Evolutionary conservation across 163 green algal species (phyloP).

Genomic region (Chlamydomonas reinhardtii): DNA sequence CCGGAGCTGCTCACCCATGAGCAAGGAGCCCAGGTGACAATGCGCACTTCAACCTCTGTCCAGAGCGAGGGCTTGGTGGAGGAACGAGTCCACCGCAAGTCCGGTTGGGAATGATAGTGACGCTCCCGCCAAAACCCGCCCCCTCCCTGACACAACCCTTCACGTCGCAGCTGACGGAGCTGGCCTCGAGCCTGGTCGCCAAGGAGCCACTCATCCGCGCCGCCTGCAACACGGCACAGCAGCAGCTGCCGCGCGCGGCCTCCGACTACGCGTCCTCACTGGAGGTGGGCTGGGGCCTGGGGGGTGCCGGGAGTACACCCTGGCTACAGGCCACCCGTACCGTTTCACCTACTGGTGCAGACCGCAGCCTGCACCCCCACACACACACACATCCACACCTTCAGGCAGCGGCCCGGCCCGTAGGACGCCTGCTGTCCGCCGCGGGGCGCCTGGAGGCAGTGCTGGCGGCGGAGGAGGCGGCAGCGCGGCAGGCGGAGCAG

Average conservation of each 20-base stretch:
- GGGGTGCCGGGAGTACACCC: too few species aligned
- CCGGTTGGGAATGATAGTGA: too few species aligned
- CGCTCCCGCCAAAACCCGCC: not conserved
- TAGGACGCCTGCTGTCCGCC: not conserved
- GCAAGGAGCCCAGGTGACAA: constrained; percentile 22
- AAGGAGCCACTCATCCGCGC: not conserved
- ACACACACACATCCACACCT: too few species aligned
- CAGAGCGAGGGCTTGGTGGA: too few species aligned
- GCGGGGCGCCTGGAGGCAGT: constrained; percentile 18
- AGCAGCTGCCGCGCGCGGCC: not conserved
- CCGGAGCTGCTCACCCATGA: constrained; percentile 7
- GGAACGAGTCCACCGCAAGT: too few species aligned
- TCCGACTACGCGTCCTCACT: constrained; percentile 6
- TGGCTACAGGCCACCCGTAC: too few species aligned
- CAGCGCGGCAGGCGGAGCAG: not conserved
- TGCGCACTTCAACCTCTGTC: too few species aligned
- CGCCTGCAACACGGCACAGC: not conserved
- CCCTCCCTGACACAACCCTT: not conserved
- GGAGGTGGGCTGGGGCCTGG: not conserved
- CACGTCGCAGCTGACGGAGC: constrained; percentile 25
- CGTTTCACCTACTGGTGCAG: too few species aligned
- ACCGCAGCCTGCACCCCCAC: too few species aligned
- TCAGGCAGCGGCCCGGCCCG: not conserved
- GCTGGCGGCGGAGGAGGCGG: constrained; percentile 2
- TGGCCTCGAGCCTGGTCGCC: not conserved